A percentile compares a stretch with the other conserved stretches of the same genome.
phyloP scores from a whole-genome alignment of 345 rosid genomes.

The Erodium maritimum region DNA sequence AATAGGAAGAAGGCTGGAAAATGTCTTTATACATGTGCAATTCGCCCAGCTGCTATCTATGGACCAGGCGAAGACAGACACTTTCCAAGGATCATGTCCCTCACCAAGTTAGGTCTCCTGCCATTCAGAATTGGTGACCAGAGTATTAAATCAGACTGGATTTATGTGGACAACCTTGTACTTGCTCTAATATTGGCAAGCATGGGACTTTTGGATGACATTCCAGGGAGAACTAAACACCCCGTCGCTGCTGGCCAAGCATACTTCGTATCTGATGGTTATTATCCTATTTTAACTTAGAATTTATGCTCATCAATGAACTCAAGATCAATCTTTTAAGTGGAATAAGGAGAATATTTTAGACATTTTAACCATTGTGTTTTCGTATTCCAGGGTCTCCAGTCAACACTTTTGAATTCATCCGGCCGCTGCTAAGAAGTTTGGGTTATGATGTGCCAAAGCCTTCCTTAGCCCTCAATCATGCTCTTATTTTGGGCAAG shows the following conservation, averaged over 20 bases:
- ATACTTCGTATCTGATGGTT: slow-evolving; percentile 93
- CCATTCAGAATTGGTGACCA: slow-evolving; percentile 55
- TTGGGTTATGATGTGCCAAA: slow-evolving; percentile 66
- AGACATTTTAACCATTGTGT: background rate
- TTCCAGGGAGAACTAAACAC: slow-evolving; percentile 51
- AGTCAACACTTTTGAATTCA: slow-evolving; percentile 73
- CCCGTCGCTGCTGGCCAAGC: slow-evolving; percentile 91
- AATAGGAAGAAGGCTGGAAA: slow-evolving; percentile 45
- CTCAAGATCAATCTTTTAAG: background rate
- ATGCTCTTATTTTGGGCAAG: slow-evolving; percentile 48
- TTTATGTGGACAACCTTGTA: slow-evolving; percentile 78
- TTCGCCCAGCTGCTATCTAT: slow-evolving; percentile 91
- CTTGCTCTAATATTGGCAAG: slow-evolving; percentile 70
- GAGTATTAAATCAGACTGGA: slow-evolving; percentile 75
- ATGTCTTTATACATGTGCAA: slow-evolving; percentile 56
- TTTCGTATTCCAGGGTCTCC: slow-evolving; percentile 48
- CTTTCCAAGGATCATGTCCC: slow-evolving; percentile 67
- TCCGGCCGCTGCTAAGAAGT: slow-evolving; percentile 50
- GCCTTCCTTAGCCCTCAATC: slow-evolving; percentile 38
- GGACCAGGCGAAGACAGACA: slow-evolving; percentile 95
- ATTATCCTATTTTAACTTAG: slow-evolving; percentile 1
- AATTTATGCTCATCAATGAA: too few relatives aligned
- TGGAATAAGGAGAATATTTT: background rate
- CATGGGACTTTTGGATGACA: slow-evolving; percentile 82
- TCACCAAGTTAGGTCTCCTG: slow-evolving; percentile 57